Percentiles rank a stretch among this genome's conserved stretches.
Evolutionary conservation across 371 early-diverging fungal species (phyloP).

Genomic region (Mortierella sp.): DNA sequence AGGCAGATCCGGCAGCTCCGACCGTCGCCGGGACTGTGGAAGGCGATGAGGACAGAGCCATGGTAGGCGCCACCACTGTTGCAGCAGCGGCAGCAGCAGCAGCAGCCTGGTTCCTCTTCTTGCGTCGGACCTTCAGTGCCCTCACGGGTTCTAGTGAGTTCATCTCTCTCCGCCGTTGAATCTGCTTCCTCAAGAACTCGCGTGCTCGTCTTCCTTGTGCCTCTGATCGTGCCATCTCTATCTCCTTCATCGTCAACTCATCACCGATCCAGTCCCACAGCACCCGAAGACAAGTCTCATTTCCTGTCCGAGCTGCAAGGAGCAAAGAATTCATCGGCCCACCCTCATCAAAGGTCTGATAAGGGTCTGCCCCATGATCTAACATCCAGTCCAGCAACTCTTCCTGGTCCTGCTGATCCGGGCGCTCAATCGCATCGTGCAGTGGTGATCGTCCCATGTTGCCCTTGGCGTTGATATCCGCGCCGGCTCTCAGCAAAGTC

Average conservation of each 20-base stretch:
- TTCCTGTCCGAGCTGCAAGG: slow-evolving; percentile 42
- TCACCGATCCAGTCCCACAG: slow-evolving; percentile 58
- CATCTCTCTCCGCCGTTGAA: slow-evolving; percentile 50
- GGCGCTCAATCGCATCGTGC: slow-evolving; percentile 51
- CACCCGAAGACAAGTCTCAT: slow-evolving; percentile 38
- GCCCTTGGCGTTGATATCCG: slow-evolving; percentile 49
- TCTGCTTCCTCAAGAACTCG: slow-evolving; percentile 52
- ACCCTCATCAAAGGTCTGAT: slow-evolving; percentile 45
- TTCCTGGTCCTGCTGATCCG: slow-evolving; percentile 40
- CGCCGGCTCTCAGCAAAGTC: slow-evolving; percentile 35
- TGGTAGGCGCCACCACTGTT: background rate
- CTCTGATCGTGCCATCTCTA: slow-evolving; percentile 52
- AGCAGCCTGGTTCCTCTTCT: slow-evolving; percentile 18
- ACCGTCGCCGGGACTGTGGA: background rate
- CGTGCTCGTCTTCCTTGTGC: slow-evolving; percentile 46
- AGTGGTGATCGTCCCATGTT: slow-evolving; percentile 40
- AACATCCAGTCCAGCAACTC: slow-evolving; percentile 56
- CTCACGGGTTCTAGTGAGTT: slow-evolving; percentile 40
- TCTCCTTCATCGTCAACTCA: slow-evolving; percentile 51
- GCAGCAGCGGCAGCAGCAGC: background rate
- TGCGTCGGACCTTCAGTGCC: slow-evolving; percentile 22
- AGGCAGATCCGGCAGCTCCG: background rate
- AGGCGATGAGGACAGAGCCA: background rate
- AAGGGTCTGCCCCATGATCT: slow-evolving; percentile 49
- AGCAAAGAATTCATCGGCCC: slow-evolving; percentile 44